Evolutionary conservation across 1,139 yeast genomes (phyloP).

Genomic region (Scheffersomyces illinoinensis): DNA sequence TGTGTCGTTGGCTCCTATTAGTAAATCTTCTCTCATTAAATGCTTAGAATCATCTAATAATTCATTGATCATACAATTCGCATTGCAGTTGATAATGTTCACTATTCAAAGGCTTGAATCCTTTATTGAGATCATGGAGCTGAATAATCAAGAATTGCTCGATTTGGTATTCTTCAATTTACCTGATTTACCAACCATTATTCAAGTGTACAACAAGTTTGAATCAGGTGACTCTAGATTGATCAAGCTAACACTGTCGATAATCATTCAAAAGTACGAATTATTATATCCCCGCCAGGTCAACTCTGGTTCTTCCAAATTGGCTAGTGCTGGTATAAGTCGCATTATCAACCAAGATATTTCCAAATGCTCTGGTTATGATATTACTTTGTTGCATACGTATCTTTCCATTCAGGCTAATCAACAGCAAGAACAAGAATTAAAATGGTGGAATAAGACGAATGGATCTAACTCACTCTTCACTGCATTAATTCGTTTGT

Average conservation of each 20-base stretch:
- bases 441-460: conserved; percentile 68
- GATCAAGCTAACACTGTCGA: conserved; percentile 26
- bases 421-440: conserved; percentile 33
- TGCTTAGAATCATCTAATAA: conserved; percentile 53
- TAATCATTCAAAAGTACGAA: conserved; percentile 24
- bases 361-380: conserved; percentile 42
- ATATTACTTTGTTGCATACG: conserved; percentile 54
- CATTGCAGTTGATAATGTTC: conserved; percentile 58
- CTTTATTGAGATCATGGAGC: conserved; percentile 29
- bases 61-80: conserved; percentile 63
- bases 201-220: conserved; percentile 17
- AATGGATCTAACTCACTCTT: conserved; percentile 52
- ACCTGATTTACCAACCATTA: conserved; percentile 27
- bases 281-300: conserved; percentile 17
- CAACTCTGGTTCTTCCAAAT: conserved; percentile 14
- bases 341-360: conserved; percentile 17
- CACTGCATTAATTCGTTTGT: conserved; percentile 56
- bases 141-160: conserved; percentile 27
- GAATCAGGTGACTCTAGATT: conserved; percentile 15
- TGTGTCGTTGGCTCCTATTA: conserved; percentile 68
- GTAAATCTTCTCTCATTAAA: conserved; percentile 56
- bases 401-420: conserved; percentile 42
- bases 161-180: conserved; percentile 29
- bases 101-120: conserved; percentile 40
- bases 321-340: conserved; percentile 21